Base-by-base conservation (phyloP, 225 moss, liverwort and hornwort species). In the Bryoerythrophyllum caledonicum region DNA sequence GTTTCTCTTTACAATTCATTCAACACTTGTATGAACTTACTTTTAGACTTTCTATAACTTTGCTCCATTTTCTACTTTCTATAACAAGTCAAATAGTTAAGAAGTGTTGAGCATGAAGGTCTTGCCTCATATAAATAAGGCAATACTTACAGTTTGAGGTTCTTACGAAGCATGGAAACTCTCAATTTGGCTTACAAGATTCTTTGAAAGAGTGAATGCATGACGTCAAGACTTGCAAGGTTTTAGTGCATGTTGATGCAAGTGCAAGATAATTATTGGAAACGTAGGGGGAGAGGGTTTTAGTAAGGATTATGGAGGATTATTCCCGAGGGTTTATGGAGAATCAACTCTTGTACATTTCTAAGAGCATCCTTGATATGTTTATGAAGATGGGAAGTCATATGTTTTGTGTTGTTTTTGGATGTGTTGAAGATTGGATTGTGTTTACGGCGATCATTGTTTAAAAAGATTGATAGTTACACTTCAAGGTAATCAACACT, bases 251-350 rank as follows among this genome's bases (percentile, higher is more conserved):
- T 17, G 23, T 2, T 3, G 13, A 13, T 23, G 3, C 0, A 0
- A 0, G 0, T 38, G 34, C 0, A 20, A 49, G 55, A 48, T 14
- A 12, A 5, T 12, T 72, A 7, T 4, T 55, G 0, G 8, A 34
- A 63, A 37, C 60, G 7, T 17, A 11, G 28, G 19, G 49, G 23
- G 4, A 74, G 67, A 84, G 84, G 87, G 87, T 87, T 87, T 87
- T 71, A 84, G 76, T 74, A 59, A 81, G 84, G 76, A 86, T 86
- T 83, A 79, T 66, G 34, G 70, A 80, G 72, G 75, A 78, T 86
- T 83, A 56, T 78, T 40, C 0, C 2, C 1, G 65, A 86, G 86
- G 86, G 86, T 83, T 86, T 86, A 86, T 78, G 27, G 7, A 54
- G 30, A 37, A 19, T 30, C 48, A 26, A 32, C 63, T 72, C 1